Base-by-base conservation (phyloP, 2,329 filamentous ascomycete genomes). In the Penicillium sp. region DNA sequence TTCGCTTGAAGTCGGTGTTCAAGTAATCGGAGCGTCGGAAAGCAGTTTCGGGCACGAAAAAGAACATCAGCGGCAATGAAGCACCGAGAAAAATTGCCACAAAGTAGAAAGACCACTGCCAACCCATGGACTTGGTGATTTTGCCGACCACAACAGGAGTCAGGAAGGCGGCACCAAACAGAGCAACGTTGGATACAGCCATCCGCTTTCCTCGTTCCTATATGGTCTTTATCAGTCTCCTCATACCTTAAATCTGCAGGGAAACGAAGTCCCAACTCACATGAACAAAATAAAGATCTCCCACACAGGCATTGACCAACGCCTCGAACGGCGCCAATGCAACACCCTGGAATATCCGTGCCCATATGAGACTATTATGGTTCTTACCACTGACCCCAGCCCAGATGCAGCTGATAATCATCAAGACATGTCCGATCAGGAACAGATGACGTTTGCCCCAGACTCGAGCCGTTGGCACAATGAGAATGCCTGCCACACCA, bases 391-490 rank as follows among this genome's bases (percentile, higher is more conserved):
- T 85, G 0, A 81, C 84, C 31, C 90, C 90, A 29, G 84, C 91
- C 92, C 92, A 97, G 7, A 82, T 84, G 61, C 86, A 89, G 54
- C 87, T 88, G 41, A 82, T 78, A 40, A 95, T 82, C 64, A 96
- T 80, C 55, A 96, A 80, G 46, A 89, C 60, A 44, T 87, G 86
- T 8, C 91, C 91, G 2, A 95, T 65, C 27, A 97, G 75, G 71
- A 96, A 97, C 16, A 91, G 77, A 76, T 97, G 93, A 39, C 92
- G 83, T 74, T 96, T 97, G 38, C 93, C 93, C 89, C 90, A 97
- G 60, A 97, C 87, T 54, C 92, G 85, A 21, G 90, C 91, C 1
- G 88, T 90, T 0, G 93, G 90, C 3, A 97, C 91, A 73, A 92
- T 92, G 60, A 97, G 80, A 71, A 94, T 85, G 48, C 90, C 91